Evolutionary conservation across 768 basidiomycete species (phyloP).

Genomic region (Hydnum rufescens): DNA sequence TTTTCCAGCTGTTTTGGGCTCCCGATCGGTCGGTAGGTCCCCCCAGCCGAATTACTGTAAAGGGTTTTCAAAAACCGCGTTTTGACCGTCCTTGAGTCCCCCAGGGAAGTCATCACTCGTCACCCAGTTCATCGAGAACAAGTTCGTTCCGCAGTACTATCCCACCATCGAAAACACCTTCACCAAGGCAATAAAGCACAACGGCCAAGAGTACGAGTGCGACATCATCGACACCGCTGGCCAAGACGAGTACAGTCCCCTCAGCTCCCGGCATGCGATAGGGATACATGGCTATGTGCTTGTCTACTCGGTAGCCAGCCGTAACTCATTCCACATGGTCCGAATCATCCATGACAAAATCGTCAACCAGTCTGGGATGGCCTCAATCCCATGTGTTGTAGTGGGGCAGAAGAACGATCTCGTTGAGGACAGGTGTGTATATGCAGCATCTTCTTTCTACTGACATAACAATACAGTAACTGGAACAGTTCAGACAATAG

Average conservation of each 20-base stretch:
- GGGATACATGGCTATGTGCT: conserved; percentile 95
- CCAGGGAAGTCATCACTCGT: conserved; percentile 88
- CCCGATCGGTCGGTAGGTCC: conserved; percentile 75
- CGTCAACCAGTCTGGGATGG: conserved; percentile 62
- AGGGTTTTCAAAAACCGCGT: not conserved
- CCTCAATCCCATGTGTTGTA: conserved; percentile 78
- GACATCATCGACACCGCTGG: conserved; percentile 98
- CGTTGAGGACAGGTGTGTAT: conserved; percentile 37
- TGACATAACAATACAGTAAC: too few relatives aligned
- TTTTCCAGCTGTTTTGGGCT: conserved; percentile 71
- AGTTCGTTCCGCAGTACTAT: conserved; percentile 84
- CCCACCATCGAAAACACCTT: conserved; percentile 87
- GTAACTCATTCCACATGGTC: conserved; percentile 88
- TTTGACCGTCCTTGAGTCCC: not conserved
- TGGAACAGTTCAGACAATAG: too few relatives aligned
- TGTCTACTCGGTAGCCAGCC: conserved; percentile 82
- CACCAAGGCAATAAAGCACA: conserved; percentile 68
- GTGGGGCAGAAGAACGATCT: conserved; percentile 88
- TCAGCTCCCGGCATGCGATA: conserved; percentile 85
- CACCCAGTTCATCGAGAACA: conserved; percentile 81
- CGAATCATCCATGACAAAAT: conserved; percentile 89
- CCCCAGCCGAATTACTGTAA: too few relatives aligned
- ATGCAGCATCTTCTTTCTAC: too few relatives aligned
- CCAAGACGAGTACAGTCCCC: conserved; percentile 92
- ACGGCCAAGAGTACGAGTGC: conserved; percentile 82